A percentile compares a stretch with the other conserved stretches of the same genome.
Conservation (phyloP, 108 stramenopile genomes). For the Fragilaria radians region DNA sequence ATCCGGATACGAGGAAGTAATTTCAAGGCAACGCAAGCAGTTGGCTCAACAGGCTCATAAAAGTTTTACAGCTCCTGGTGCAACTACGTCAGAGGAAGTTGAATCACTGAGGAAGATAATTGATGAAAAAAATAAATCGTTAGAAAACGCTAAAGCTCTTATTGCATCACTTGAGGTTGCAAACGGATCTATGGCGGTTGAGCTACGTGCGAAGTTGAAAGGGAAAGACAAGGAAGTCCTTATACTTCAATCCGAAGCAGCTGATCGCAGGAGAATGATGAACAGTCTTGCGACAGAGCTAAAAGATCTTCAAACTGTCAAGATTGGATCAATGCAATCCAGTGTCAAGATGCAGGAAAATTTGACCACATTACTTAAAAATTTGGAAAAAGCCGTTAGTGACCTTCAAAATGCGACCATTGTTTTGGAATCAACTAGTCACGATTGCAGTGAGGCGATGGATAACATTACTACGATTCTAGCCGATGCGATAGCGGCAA, state of each 20-base stretch:
- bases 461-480: slow-evolving; percentile 34
- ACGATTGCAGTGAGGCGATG: slow-evolving; percentile 16
- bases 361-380: slow-evolving; percentile 16
- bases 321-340: not conserved
- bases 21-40: not conserved
- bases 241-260: slow-evolving; percentile 17
- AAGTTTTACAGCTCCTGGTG: not conserved
- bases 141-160: slow-evolving; percentile 56
- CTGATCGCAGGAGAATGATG: slow-evolving; percentile 23
- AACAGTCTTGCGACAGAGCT: slow-evolving; percentile 44
- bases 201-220: slow-evolving; percentile 39
- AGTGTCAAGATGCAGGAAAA: not conserved
- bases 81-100: slow-evolving; percentile 11
- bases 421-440: slow-evolving; percentile 19
- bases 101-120: slow-evolving; percentile 23
- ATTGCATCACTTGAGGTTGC: slow-evolving; percentile 53
- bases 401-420: slow-evolving; percentile 29
- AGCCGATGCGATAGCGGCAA: slow-evolving; percentile 13
- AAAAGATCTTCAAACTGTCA: slow-evolving; percentile 32
- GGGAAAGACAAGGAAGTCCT: slow-evolving; percentile 37
- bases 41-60: not conserved
- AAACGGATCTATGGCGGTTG: slow-evolving; percentile 34
- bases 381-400: slow-evolving; percentile 19
- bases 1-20: not conserved
- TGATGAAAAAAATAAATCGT: slow-evolving; percentile 25